These are phyloP conservation scores for Escallonia rubra DNA, from an alignment of 129 eudicot species.

Conservation along the genomic window DNA sequence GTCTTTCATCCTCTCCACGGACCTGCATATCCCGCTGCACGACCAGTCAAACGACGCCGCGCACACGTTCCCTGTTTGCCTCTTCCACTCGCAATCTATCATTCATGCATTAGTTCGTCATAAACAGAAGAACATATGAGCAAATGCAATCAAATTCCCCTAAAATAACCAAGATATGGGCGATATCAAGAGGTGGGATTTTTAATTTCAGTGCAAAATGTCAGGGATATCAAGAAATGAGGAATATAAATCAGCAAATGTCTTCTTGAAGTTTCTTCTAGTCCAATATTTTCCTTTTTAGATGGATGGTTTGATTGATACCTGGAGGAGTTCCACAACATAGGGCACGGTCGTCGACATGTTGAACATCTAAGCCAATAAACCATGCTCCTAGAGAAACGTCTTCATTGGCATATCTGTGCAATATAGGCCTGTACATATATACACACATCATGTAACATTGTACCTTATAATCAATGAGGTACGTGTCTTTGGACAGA, in stretches of 20 bases:
- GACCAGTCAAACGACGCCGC: slow-evolving; percentile 71
- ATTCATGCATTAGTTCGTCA: background rate
- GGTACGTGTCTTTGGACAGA: background rate
- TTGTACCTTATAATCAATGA: background rate
- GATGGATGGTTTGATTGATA: background rate
- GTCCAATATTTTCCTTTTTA: background rate
- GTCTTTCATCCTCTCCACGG: slow-evolving; percentile 56
- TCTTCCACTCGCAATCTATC: slow-evolving; percentile 66
- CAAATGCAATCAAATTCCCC: background rate
- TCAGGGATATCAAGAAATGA: background rate
- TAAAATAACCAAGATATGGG: no score
- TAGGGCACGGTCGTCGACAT: slow-evolving; percentile 66
- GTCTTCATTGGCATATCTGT: slow-evolving; percentile 77
- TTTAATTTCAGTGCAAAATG: background rate
- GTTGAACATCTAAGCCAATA: slow-evolving; percentile 81
- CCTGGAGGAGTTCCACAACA: slow-evolving; percentile 96
- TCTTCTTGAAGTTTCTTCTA: background rate
- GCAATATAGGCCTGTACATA: slow-evolving; percentile 50
- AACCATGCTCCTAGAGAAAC: slow-evolving; percentile 81
- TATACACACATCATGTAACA: background rate
- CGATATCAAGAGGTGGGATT: no score
- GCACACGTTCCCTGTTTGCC: slow-evolving; percentile 44
- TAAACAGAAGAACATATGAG: background rate
- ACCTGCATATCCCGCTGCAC: slow-evolving; percentile 78
- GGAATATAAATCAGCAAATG: background rate